Base-by-base conservation (phyloP, 2,329 filamentous ascomycete genomes). In the Colletotrichum cuscutae region DNA sequence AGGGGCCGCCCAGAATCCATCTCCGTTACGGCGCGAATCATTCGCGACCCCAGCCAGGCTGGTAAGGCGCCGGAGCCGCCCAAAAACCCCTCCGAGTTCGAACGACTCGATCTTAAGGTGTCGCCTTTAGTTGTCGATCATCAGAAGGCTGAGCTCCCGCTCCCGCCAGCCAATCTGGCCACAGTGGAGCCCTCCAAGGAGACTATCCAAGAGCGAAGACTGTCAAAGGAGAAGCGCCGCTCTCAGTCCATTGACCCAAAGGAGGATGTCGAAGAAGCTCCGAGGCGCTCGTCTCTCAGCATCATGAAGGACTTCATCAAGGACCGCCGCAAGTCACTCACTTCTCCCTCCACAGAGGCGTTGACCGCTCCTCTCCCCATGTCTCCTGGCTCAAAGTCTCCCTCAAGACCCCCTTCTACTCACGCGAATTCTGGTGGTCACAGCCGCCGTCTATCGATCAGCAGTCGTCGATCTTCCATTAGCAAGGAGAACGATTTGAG, bases 21-120 rank as follows among this genome's bases (percentile, higher is more conserved):
- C n/a, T 95, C 95, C 58, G 95, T 98, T 12, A 97, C 93, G 22
- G 94, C 95, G 61, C 91, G 92, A 64, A 97, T 97, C 75, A 86
- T 97, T 49, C 91, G 94, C 60, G 93, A 93, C 75, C 85, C 88
- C 12, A 81, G 79, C 24, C 84, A 88, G 42, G 82, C 83, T 54
- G 80, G 82, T 5, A 83, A 80, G 71, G 79, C 80, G 24, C 78
- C 84, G 2, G 87, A 89, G 22, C 76, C 80, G 2, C 81, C 81
- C 2, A 82, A 80, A 49, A 85, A 86, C 63, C 77, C 79, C 22
- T 80, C 79, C 2, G 88, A 90, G 22, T 87, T 84, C 73, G 80
- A 78, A 49, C 84, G 85, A 6, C 75, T 89, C 52, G 87, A 91
- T 22, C 80, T 91, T 24, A 89, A 88, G 79, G 86, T 91, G 76